Evolutionary conservation across 2,329 filamentous ascomycete species (phyloP).

Genomic region (Chalaropsis ovoidea): DNA sequence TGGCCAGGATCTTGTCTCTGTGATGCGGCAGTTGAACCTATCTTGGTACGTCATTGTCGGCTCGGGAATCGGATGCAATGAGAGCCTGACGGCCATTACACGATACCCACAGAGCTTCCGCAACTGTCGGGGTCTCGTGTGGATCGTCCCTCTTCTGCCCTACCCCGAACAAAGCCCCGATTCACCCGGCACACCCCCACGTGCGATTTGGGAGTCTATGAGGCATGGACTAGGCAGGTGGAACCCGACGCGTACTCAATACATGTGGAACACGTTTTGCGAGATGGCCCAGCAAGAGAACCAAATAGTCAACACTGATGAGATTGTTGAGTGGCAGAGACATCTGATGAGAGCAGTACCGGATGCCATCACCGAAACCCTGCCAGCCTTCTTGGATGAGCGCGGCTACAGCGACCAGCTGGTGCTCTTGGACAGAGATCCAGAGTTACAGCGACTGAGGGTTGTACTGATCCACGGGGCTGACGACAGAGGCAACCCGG

Average conservation of each 20-base stretch:
- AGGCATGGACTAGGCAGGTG: background rate
- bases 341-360: background rate
- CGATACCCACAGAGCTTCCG: conserved; percentile 10
- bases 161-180: background rate
- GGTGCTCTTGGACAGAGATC: conserved; percentile 3
- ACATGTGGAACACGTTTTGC: conserved; percentile 20
- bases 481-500: conserved; percentile 1
- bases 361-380: conserved; percentile 4
- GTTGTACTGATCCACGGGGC: conserved; percentile 5
- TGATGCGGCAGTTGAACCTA: conserved; percentile 4
- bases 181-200: conserved; percentile 6
- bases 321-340: background rate
- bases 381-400: conserved; percentile 8
- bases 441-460: background rate
- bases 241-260: conserved; percentile 8
- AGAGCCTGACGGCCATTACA: conserved; percentile 7
- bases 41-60: conserved; percentile 12
- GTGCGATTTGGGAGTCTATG: conserved; percentile 12
- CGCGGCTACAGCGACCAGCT: conserved; percentile 5
- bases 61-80: conserved; percentile 22
- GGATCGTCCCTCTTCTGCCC: conserved; percentile 15
- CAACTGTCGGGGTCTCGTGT: conserved; percentile 13
- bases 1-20: background rate
- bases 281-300: conserved; percentile 18
- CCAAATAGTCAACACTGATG: background rate